Conservation (phyloP, 306 rosid species). For the Boehmeria nivea region DNA sequence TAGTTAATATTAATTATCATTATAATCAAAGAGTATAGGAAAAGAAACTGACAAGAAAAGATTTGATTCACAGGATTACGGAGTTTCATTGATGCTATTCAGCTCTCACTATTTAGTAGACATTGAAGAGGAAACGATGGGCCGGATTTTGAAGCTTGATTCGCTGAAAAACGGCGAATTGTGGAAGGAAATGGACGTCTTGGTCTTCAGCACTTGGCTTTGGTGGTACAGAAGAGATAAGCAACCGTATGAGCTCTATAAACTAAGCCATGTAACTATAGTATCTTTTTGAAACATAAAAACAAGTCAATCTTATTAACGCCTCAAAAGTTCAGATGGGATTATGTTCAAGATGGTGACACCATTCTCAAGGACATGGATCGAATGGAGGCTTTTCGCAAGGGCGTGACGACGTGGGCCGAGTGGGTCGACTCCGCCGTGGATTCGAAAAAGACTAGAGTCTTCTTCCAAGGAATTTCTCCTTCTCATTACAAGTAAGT, state of each 20-base stretch:
- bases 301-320: too few relatives aligned
- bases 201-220: slow-evolving; percentile 75
- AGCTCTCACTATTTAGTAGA: slow-evolving; percentile 46
- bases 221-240: slow-evolving; percentile 66
- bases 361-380: slow-evolving; percentile 51
- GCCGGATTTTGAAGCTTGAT: slow-evolving; percentile 61
- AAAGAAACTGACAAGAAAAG: too few relatives aligned
- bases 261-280: too few relatives aligned
- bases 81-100: slow-evolving; percentile 39
- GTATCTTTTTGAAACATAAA: too few relatives aligned
- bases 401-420: slow-evolving; percentile 62
- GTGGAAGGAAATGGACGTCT: slow-evolving; percentile 59
- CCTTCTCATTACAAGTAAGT: slow-evolving; percentile 62
- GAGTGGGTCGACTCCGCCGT: slow-evolving; percentile 50
- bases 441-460: slow-evolving; percentile 38
- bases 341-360: slow-evolving; percentile 49
- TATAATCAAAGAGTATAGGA: too few relatives aligned
- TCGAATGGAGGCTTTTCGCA: slow-evolving; percentile 55
- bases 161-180: slow-evolving; percentile 44
- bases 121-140: slow-evolving; percentile 42
- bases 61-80: slow-evolving; percentile 39
- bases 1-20: neutral
- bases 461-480: slow-evolving; percentile 65
- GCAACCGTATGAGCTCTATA: slow-evolving; percentile 65
- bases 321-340: slow-evolving; percentile 47